Percentiles rank a stretch among this genome's conserved stretches.
phyloP scores from a whole-genome alignment of 2,329 filamentous ascomycete species.

The Sporothrix euskadiensis region DNA sequence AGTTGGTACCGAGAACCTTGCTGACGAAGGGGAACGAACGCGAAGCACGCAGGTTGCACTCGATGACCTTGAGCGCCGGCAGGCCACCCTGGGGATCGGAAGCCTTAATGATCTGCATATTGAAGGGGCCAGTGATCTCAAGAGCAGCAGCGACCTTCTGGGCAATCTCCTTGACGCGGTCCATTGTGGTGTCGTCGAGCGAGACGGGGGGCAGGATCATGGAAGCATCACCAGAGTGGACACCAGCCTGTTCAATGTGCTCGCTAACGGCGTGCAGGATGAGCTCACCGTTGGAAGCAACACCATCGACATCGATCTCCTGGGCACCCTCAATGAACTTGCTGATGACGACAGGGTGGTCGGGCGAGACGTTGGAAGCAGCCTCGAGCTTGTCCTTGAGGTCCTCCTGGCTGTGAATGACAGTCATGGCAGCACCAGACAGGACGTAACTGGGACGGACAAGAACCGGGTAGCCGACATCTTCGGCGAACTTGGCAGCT shows the following conservation, averaged over 20 bases:
- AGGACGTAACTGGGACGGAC: conserved; percentile 95
- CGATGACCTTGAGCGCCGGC: conserved; percentile 92
- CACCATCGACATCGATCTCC: conserved; percentile 95
- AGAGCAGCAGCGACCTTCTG: conserved; percentile 95
- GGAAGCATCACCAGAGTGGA: conserved; percentile 96
- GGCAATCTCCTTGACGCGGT: conserved; percentile 90
- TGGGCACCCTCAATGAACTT: conserved; percentile 97
- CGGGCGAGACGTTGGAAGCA: conserved; percentile 85
- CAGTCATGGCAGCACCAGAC: conserved; percentile 97
- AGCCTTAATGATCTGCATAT: conserved; percentile 99
- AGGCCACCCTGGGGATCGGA: conserved; percentile 81
- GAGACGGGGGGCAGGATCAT: conserved; percentile 84
- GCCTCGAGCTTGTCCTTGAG: conserved; percentile 93
- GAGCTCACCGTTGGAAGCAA: conserved; percentile 81
- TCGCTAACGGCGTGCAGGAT: conserved; percentile 91
- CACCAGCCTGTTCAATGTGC: conserved; percentile 95
- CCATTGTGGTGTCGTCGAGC: conserved; percentile 75
- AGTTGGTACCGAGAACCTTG: conserved; percentile 95
- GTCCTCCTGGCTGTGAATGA: conserved; percentile 84
- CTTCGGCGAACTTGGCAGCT: conserved; percentile 80
- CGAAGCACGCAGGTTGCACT: conserved; percentile 96
- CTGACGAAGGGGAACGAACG: conserved; percentile 97
- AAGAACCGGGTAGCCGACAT: conserved; percentile 89
- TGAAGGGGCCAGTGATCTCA: conserved; percentile 97
- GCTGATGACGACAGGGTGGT: conserved; percentile 96